Base-by-base conservation (phyloP, 495 filamentous ascomycete species). In the Friedmanniomyces simplex region DNA sequence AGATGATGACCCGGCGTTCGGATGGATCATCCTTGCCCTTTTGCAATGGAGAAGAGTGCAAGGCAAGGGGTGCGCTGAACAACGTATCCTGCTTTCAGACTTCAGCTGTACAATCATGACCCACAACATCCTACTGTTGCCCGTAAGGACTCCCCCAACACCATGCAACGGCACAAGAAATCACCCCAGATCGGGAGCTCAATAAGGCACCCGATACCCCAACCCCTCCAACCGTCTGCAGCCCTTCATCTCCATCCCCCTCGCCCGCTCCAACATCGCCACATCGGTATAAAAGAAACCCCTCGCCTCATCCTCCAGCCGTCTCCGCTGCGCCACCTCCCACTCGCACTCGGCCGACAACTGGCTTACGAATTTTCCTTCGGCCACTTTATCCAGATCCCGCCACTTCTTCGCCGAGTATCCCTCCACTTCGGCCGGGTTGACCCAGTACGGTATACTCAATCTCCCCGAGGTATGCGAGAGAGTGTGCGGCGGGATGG, bases 251-350 rank as follows among this genome's bases (percentile, higher is more conserved):
- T 83, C 77, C 75, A 86, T 77, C 4, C 74, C 72, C 39, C 79
- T 72, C 25, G 85, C 85, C 57, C 73, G 69, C 58, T 79, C 75
- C 82, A 96, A 81, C 77, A 88, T 88, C 52, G 83, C 83, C 34
- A 76, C 73, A 67, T 96, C 89, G 41, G 77, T 79, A 71, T 80
- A 88, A 65, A 97, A 90, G 86, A 88, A 96, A 13, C 93, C 91
- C 64, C 86, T 82, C 1, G 93, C 91, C 30, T 87, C 86, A 50
- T 96, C 80, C 43, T 82, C 72, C 71, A 90, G 75, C 30, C 80
- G 76, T 54, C 81, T 77, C 68, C 81, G 79, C 51, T 77, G 68
- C 41, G 76, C 69, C 50, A 77, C 69, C 68, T 97, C 91, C 39
- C 55, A 48, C 54, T 90, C 85, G 69, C 93, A 98, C 57, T 83